Conservation (phyloP, 225 moss, liverwort and hornwort genomes). For the Neckera pumila region DNA sequence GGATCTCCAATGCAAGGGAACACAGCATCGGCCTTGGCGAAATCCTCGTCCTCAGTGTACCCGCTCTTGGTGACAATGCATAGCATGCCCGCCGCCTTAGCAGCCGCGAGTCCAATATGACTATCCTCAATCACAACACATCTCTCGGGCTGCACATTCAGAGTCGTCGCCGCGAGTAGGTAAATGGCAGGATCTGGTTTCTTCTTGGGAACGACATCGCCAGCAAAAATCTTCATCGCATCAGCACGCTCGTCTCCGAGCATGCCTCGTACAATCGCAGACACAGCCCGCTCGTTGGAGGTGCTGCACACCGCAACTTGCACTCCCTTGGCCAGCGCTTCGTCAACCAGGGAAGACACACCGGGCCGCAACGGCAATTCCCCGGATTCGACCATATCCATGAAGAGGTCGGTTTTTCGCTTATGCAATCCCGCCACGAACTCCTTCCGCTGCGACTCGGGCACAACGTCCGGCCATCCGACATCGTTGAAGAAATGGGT, state of each 20-base stretch:
- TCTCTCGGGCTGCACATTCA: conserved; percentile 58
- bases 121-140: conserved; percentile 94
- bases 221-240: conserved; percentile 76
- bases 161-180: conserved; percentile 56
- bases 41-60: conserved; percentile 89
- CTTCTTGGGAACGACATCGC: conserved; percentile 85
- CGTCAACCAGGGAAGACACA: conserved; percentile 69
- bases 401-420: conserved; percentile 81
- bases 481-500: conserved; percentile 74
- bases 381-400: conserved; percentile 88
- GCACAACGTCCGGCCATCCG: conserved; percentile 69
- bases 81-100: conserved; percentile 91
- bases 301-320: conserved; percentile 96
- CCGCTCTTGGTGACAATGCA: conserved; percentile 98
- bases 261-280: conserved; percentile 89
- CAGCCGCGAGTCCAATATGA: conserved; percentile 75
- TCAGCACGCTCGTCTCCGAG: conserved; percentile 67
- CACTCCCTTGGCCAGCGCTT: conserved; percentile 60
- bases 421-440: conserved; percentile 81
- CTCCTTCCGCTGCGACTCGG: conserved; percentile 47
- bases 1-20: conserved; percentile 77
- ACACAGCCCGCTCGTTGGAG: conserved; percentile 94
- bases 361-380: conserved; percentile 85
- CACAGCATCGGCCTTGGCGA: conserved; percentile 70
- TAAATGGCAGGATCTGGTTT: conserved; percentile 98